Conservation (phyloP, 2,329 filamentous ascomycete species). For the Aspergillus sp. region DNA sequence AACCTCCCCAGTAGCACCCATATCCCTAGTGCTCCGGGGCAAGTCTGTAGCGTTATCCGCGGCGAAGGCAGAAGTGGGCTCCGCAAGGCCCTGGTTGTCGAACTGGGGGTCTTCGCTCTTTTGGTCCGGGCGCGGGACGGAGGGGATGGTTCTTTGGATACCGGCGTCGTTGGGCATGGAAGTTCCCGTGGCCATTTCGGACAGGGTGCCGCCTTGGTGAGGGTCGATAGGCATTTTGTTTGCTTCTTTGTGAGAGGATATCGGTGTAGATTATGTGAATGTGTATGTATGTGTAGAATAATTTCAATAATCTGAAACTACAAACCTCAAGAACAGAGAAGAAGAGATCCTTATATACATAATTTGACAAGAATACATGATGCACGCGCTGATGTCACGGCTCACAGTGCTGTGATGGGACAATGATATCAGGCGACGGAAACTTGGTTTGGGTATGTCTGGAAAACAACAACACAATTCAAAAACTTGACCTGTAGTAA, state of each 20-base stretch:
- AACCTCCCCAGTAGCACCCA: constrained; percentile 31
- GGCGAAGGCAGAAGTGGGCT: constrained; percentile 34
- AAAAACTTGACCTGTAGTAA: too few species aligned
- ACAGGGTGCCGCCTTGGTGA: constrained; percentile 33
- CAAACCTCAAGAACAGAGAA: background rate
- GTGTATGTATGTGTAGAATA: background rate
- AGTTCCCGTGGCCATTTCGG: constrained; percentile 38
- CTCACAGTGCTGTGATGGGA: background rate
- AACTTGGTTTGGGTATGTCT: too few species aligned
- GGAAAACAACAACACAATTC: too few species aligned
- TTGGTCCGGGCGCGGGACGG: constrained; percentile 46
- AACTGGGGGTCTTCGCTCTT: constrained; percentile 25
- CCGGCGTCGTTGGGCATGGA: constrained; percentile 44
- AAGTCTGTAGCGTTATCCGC: constrained; percentile 48
- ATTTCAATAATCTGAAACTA: background rate
- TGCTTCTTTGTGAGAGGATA: background rate
- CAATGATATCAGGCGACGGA: background rate
- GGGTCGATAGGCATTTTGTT: constrained; percentile 10
- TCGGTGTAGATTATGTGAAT: background rate
- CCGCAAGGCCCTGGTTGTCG: constrained; percentile 32
- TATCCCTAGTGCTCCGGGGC: constrained; percentile 34
- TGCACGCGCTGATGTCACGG: background rate
- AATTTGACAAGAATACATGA: background rate
- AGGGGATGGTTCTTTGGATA: constrained; percentile 41
- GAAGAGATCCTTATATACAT: background rate